Conservation (phyloP, 768 basidiomycete species). For the Chiua virens region DNA sequence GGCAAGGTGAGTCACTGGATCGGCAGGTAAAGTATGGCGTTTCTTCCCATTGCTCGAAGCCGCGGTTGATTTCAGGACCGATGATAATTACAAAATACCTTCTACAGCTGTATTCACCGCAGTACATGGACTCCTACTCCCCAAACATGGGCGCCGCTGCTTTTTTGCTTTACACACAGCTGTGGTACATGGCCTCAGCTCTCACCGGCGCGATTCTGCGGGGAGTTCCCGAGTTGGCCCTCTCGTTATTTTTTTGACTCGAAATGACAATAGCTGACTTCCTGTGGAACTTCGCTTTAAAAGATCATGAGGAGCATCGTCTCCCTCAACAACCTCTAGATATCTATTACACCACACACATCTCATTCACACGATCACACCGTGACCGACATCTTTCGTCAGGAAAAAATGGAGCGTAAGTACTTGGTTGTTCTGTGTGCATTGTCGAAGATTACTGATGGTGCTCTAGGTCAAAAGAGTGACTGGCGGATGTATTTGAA, state of each 20-base stretch:
- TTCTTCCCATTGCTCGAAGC: constrained; percentile 16
- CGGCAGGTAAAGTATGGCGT: constrained; percentile 29
- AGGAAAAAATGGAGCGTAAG: constrained; percentile 20
- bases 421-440: neutral
- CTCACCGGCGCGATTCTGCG: constrained; percentile 6
- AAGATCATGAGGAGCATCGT: constrained; percentile 6
- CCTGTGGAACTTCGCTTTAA: constrained; percentile 27
- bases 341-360: constrained; percentile 1
- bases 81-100: constrained; percentile 15
- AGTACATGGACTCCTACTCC: constrained; percentile 6
- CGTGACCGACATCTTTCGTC: neutral
- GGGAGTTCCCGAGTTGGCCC: constrained; percentile 1
- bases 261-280: constrained; percentile 20
- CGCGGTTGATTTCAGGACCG: constrained; percentile 19
- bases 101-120: constrained; percentile 15
- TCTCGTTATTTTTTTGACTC: constrained; percentile 27
- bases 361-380: constrained; percentile 2
- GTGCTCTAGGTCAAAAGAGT: constrained; percentile 15
- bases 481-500: constrained; percentile 32
- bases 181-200: constrained; percentile 14
- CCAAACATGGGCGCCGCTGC: constrained; percentile 18
- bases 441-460: constrained; percentile 1
- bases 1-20: constrained; percentile 25
- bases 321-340: constrained; percentile 7
- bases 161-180: constrained; percentile 12